Conservation (phyloP, 352 stramenopile species). For the Pythium periplocum region DNA sequence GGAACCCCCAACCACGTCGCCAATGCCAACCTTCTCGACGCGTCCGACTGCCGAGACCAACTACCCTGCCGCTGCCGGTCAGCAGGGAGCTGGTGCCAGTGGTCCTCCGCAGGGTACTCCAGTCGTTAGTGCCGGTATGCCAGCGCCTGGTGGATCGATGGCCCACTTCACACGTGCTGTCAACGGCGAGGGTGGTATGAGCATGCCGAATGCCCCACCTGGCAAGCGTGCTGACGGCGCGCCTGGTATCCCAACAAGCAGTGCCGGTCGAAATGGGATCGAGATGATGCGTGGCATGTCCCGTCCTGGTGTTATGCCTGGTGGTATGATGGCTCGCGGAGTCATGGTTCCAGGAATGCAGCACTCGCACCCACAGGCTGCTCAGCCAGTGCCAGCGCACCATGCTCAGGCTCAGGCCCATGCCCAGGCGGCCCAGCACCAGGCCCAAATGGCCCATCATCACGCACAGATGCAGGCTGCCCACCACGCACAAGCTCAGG, state of each 20-base stretch:
- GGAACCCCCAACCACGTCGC: slow-evolving; percentile 78
- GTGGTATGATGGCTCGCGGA: slow-evolving; percentile 40
- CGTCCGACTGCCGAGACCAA: slow-evolving; percentile 53
- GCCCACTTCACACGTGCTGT: slow-evolving; percentile 42
- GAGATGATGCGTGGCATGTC: slow-evolving; percentile 68
- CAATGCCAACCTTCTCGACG: slow-evolving; percentile 81
- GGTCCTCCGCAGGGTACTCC: slow-evolving; percentile 3
- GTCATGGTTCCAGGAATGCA: slow-evolving; percentile 66
- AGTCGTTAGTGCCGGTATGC: slow-evolving; percentile 8
- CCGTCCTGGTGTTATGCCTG: slow-evolving; percentile 57
- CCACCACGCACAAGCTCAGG: slow-evolving; percentile 37
- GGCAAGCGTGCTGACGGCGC: slow-evolving; percentile 12
- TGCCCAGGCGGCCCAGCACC: slow-evolving; percentile 17
- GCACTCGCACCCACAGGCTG: slow-evolving; percentile 40
- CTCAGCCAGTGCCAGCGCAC: slow-evolving; percentile 49
- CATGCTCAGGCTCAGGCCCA: slow-evolving; percentile 37
- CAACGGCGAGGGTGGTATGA: slow-evolving; percentile 41
- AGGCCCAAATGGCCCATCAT: slow-evolving; percentile 18
- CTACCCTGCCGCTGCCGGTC: slow-evolving; percentile 31
- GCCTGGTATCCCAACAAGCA: slow-evolving; percentile 27
- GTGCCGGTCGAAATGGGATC: slow-evolving; percentile 25
- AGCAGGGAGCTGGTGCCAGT: slow-evolving; percentile 7
- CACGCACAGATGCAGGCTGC: slow-evolving; percentile 57
- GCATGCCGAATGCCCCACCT: slow-evolving; percentile 27
- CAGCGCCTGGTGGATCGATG: slow-evolving; percentile 29